A percentile compares a stretch with the other conserved stretches of the same genome.
Evolutionary conservation across 1,284 basidiomycete species (phyloP).

Genomic region (Ustilago shanxiensis): DNA sequence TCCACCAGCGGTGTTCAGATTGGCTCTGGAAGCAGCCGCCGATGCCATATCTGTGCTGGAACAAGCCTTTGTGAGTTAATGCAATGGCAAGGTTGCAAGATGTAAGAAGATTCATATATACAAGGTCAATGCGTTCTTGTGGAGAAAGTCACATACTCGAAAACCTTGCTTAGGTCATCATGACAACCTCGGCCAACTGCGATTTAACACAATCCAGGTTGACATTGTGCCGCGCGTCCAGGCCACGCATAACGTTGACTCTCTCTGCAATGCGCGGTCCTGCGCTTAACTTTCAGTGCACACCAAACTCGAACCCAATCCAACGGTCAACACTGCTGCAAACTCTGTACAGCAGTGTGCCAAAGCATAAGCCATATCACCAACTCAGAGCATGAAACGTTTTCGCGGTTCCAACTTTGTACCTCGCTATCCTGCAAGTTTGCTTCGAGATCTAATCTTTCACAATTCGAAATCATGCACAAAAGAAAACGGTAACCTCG

Average conservation of each 20-base stretch:
- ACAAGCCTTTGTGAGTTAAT: not conserved
- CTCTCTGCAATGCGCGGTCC: slow-evolving; percentile 18
- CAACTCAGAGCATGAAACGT: not conserved
- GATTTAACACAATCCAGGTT: too few species aligned
- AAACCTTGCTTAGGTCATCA: slow-evolving; percentile 22
- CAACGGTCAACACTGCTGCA: not conserved
- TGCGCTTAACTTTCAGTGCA: not conserved
- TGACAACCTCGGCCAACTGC: not conserved
- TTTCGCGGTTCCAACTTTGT: not conserved
- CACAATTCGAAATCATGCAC: not conserved
- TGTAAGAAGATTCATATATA: slow-evolving; percentile 4
- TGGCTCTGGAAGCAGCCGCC: slow-evolving; percentile 2
- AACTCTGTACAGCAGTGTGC: not conserved
- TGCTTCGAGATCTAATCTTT: not conserved
- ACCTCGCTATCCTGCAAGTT: slow-evolving; percentile 1
- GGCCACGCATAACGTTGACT: not conserved
- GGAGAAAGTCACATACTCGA: not conserved
- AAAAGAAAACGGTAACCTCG: slow-evolving; percentile 4
- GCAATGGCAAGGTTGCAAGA: not conserved
- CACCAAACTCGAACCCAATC: not conserved
- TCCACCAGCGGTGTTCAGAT: not conserved
- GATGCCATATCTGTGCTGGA: slow-evolving; percentile 5
- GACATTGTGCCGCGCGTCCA: not conserved
- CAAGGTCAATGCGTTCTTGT: slow-evolving; percentile 22
- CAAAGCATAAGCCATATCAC: slow-evolving; percentile 16